These are phyloP conservation scores for Lizonia empirigonia DNA, from an alignment of 2,329 filamentous ascomycete species.

Conservation along the genomic window DNA sequence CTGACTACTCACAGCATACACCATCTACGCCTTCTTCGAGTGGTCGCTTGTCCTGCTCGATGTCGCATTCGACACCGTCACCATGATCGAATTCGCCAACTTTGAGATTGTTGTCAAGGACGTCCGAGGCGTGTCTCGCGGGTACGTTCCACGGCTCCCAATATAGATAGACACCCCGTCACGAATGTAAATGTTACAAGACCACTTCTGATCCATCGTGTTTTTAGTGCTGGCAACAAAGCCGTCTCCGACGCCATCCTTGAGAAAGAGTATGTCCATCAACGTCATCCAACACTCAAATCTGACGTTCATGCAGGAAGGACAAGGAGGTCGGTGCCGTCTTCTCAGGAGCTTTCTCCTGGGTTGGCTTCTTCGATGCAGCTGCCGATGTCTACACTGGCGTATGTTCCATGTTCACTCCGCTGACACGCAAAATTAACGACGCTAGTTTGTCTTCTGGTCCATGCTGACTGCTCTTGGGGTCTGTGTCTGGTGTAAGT, in stretches of 20 bases:
- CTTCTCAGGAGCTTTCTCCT: constrained; percentile 74
- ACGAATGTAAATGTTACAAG: constrained; percentile 46
- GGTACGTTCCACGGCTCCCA: constrained; percentile 97
- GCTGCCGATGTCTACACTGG: constrained; percentile 90
- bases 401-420: constrained; percentile 60
- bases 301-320: constrained; percentile 63
- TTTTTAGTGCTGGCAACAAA: constrained; percentile 55
- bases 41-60: constrained; percentile 95
- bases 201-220: constrained; percentile 44
- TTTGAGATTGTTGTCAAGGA: constrained; percentile 90
- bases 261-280: constrained; percentile 73
- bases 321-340: constrained; percentile 73
- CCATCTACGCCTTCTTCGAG: constrained; percentile 96
- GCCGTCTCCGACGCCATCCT: constrained; percentile 53
- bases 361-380: constrained; percentile 76
- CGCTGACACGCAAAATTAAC: constrained; percentile 7
- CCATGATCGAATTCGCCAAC: constrained; percentile 85
- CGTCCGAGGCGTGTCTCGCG: constrained; percentile 88
- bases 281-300: background rate
- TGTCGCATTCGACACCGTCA: constrained; percentile 94
- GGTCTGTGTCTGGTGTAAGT: constrained; percentile 90
- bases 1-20: constrained; percentile 74
- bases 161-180: constrained; percentile 66
- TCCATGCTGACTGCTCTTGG: constrained; percentile 89
- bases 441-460: constrained; percentile 87